Evolutionary conservation across 176 grass and related monocot genomes (phyloP), one percentile per base, ranked within the genome.

Genomic region (Leersia perrieri): DNA sequence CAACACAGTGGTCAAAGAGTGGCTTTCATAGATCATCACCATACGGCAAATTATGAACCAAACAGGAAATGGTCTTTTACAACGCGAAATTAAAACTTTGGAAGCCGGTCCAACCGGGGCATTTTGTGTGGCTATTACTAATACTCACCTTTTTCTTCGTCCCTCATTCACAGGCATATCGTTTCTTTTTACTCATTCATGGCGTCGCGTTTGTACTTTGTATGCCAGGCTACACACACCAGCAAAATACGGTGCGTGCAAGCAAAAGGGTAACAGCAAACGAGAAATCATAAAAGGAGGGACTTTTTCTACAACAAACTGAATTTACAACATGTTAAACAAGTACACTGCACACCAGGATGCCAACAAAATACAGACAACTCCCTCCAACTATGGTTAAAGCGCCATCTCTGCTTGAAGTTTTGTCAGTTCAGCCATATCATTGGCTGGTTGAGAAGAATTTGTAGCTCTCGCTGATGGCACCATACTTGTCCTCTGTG

Each of bases 371-470:
- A 70, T 53, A 58, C 36, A 60, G 12, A 68, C n/a, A 3, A 13
- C 1, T 41, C 13, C 60, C 20, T 61, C 34, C 38, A 49, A 38
- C 35, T 22, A 2, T 5, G 38, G 10, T 4, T 89, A 85, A 29
- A 89, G 77, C 12, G 87, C 82, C 82, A 89, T 85, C 64, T 85
- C 55, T 45, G 87, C 77, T 42, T 89, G 64, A 72, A 90, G 79
- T 34, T 83, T 63, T 3, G 82, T 68, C 35, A 89, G 66, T 79
- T 85, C 75, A 70, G 66, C 69, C 35, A 72, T 15, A 57, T 86
- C 62, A 68, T 38, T 80, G 74, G 75, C 70, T 40, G 42, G 82
- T 40, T 70, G 33, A 64, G 78, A 41, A 63, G 72, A 31, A 31
- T 58, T 36, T 63, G 47, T 66, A 1, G 7, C n/a, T 33, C 78